Percentiles rank a stretch among this genome's conserved stretches.
These are phyloP conservation scores for Antarctomyces pellizariae DNA, from an alignment of 495 filamentous ascomycete species.

Conservation along the genomic window DNA sequence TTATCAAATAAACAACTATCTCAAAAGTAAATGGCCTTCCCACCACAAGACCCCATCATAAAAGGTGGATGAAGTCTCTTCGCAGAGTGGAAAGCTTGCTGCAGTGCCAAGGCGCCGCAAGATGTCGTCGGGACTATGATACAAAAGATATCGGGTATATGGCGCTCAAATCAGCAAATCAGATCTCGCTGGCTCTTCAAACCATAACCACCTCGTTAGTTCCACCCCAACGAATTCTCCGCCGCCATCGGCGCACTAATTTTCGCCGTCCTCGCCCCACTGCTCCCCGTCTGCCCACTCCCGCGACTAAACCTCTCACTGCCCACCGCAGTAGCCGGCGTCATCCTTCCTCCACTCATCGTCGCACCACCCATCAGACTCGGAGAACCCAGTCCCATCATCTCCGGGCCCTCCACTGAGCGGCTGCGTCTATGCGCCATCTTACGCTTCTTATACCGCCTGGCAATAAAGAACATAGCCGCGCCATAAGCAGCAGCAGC, in stretches of 20 bases:
- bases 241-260: constrained; percentile 78
- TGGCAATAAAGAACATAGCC: constrained; percentile 93
- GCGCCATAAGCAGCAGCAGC: constrained; percentile 84
- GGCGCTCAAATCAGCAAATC: no score
- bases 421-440: constrained; percentile 55
- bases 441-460: constrained; percentile 77
- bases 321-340: constrained; percentile 21
- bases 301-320: constrained; percentile 38
- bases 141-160: no score
- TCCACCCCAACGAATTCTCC: constrained; percentile 97
- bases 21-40: no score
- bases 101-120: no score
- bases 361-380: constrained; percentile 27
- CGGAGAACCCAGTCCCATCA: constrained; percentile 31
- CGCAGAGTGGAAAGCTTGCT: no score
- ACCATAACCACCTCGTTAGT: no score
- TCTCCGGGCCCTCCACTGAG: constrained; percentile 32
- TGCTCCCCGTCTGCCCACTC: constrained; percentile 43
- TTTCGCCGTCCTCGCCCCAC: constrained; percentile 44
- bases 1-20: no score
- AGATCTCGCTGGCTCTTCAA: no score
- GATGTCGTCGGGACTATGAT: no score
- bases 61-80: no score
- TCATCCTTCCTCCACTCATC: constrained; percentile 27
- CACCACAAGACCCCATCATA: no score